Percentiles rank a stretch among this genome's conserved stretches.
phyloP scores from a whole-genome alignment of 306 rosid genomes.

The Hippophae gyantsensis region DNA sequence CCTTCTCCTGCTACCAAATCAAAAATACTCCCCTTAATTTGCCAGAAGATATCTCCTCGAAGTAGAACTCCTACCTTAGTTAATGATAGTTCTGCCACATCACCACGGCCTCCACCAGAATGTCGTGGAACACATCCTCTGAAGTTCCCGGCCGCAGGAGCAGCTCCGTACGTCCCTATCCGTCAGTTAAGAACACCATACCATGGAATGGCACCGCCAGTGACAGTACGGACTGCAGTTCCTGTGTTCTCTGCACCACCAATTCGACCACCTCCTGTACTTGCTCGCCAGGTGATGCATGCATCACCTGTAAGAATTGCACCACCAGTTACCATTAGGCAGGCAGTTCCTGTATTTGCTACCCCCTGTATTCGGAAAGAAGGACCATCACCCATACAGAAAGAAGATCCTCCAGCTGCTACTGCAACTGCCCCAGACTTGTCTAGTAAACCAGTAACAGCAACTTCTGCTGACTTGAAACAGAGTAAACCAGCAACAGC shows the following conservation, averaged over 20 bases:
- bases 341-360: constrained; percentile 66
- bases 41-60: constrained; percentile 49
- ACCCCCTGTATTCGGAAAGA: constrained; percentile 57
- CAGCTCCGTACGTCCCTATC: constrained; percentile 78
- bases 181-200: constrained; percentile 71
- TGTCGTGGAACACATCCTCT: constrained; percentile 41
- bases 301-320: constrained; percentile 50
- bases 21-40: constrained; percentile 82
- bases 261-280: constrained; percentile 45
- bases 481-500: constrained; percentile 17
- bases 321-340: constrained; percentile 69
- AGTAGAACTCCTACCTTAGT: constrained; percentile 34
- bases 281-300: constrained; percentile 37
- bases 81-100: constrained; percentile 31
- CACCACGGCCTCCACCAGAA: constrained; percentile 35
- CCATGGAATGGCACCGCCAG: constrained; percentile 84
- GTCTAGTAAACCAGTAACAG: neutral
- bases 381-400: constrained; percentile 26
- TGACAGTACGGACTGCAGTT: constrained; percentile 66
- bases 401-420: constrained; percentile 25
- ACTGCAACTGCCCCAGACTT: neutral
- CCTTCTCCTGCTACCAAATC: constrained; percentile 60
- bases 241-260: constrained; percentile 93
- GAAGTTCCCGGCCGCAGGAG: constrained; percentile 72
- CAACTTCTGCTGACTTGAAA: constrained; percentile 7